phyloP scores from a whole-genome alignment of 1,284 basidiomycete genomes.

The Singerocomus rubriflavus region DNA sequence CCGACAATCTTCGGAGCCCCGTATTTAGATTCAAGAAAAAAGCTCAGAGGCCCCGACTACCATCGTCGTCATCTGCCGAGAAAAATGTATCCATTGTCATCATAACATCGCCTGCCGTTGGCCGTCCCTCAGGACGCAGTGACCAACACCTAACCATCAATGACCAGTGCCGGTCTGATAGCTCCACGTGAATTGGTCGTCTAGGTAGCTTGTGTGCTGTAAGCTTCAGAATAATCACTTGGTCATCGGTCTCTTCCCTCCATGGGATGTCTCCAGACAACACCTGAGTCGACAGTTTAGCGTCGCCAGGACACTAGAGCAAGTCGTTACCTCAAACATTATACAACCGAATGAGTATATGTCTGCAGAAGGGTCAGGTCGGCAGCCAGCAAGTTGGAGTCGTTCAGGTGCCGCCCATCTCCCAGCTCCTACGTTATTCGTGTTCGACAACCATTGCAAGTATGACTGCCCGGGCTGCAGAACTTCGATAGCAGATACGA shows the following conservation, averaged over 20 bases:
- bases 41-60: too few species aligned
- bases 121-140: too few species aligned
- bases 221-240: slow-evolving; percentile 9
- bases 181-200: not conserved
- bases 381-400: not conserved
- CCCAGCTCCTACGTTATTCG: not conserved
- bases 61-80: too few species aligned
- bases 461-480: slow-evolving; percentile 5
- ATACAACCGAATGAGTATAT: slow-evolving; percentile 3
- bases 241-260: not conserved
- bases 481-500: not conserved
- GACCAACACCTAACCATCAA: not conserved
- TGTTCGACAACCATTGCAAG: slow-evolving; percentile 3
- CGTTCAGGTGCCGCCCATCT: slow-evolving; percentile 13
- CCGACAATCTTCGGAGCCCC: too few species aligned
- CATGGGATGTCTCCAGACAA: slow-evolving; percentile 14
- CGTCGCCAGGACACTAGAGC: not conserved
- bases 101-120: too few species aligned
- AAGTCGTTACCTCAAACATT: slow-evolving; percentile 9
- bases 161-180: not conserved
- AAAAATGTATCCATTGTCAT: too few species aligned
- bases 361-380: slow-evolving; percentile 2
- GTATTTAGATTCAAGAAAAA: too few species aligned
- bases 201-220: too few species aligned
- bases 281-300: not conserved